Evolutionary conservation across 306 rosid genomes (phyloP), one percentile per base, ranked within the genome.

Genomic region (Cucumis cinereus): DNA sequence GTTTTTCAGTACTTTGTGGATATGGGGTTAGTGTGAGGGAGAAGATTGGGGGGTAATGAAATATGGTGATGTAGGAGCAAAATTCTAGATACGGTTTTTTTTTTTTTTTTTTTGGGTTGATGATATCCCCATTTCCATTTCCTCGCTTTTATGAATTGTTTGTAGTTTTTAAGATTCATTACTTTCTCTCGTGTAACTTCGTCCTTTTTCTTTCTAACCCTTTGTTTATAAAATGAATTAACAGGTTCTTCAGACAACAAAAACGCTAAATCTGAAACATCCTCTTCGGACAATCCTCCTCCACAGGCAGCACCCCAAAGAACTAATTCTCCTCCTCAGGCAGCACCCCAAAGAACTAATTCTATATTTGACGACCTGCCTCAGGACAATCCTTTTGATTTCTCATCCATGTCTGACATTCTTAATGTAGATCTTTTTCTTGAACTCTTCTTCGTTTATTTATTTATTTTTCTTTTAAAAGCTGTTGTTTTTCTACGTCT

Each of bases 391-490:
- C 96, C 98, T 75, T 95, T 95, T 81, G 99, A 95, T 90, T 95
- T 95, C 80, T 92, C 98, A 24, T 91, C 89, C 22, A 95, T 95
- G 98, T 75, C 81, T 79, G 97, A 97, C 79, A 86, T 95, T 82
- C 98, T 95, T 80, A 95, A 92, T 95, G 99, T 95, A 90, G 30
- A 79, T 63, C 40, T 43, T 43, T 36, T 14, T 68, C 55, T 43
- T 68, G 54, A 41, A 68, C 55, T 22, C 17, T 43, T n/a, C 47
- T 66, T 61, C 3, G 36, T 15, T 14, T 59, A 13, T 28, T 24
- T 23, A 12, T 24, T 1, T 3, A n/a, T 15, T 16, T 15, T 7
- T 19, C 11, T 10, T 45, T 68, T 68, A 10, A 20, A 66, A n/a
- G 50, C 13, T 20, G 35, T 67, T 10, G 6, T 8, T 67, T 67